Evolutionary conservation across 768 basidiomycete species (phyloP), one percentile per base, ranked within the genome.

Genomic region (Pleurotus platypus): DNA sequence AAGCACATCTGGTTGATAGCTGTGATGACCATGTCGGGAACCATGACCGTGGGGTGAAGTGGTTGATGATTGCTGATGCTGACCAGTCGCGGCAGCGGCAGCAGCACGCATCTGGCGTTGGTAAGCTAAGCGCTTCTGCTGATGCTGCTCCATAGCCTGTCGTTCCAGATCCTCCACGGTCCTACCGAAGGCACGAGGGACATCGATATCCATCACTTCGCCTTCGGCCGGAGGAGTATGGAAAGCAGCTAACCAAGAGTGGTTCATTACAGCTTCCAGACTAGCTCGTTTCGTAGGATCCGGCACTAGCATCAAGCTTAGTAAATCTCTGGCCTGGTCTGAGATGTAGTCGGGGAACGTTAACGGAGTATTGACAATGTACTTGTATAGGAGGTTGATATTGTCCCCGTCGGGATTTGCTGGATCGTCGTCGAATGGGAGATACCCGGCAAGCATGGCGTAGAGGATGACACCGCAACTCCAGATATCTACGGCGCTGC

Each of bases 371-470:
- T 88, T 94, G 73, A 98, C 89, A 72, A 99, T 99, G 74, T 99
- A 98, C 69, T 91, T 93, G 84, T 99, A 98, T 47, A 99, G 75
- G 4, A 98, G 82, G 67, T 98, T 98, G 77, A 98, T 99, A 75
- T 99, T 98, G 76, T 99, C 96, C 58, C 97, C 97, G 56, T 98
- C 97, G 3, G 97, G 97, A 69, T 98, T 99, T 26, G 87, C 89
- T 1, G 97, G 97, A 72, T 99, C 97, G 71, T 98, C 97, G 72
- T 98, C 97, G 72, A 98, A 99, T 20, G 97, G 97, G n/a, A 97
- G 87, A 67, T 96, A 96, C 8, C 94, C 94, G 1, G 94, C 94
- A 15, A 97, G 83, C 94, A 97, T 97, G 58, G 94, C 94, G 67
- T 97, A 97, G 4, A 97, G 79, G 64, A 97, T 97, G 58, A 97